phyloP scores from a whole-genome alignment of 2,329 filamentous ascomycete genomes.

The Exophiala sp. region DNA sequence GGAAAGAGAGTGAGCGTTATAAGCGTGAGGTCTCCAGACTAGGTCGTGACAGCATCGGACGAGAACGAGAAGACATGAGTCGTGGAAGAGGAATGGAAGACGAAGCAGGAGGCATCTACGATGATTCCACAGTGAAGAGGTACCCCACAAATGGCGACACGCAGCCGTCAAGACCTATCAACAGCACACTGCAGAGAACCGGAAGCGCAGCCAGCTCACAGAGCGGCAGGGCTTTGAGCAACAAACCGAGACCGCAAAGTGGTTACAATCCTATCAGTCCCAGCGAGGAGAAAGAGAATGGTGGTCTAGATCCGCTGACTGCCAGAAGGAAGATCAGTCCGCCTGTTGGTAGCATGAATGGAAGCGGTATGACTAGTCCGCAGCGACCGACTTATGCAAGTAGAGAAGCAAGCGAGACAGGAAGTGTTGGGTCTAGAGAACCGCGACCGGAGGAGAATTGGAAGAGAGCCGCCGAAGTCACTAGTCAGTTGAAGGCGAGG shows the following conservation, averaged over 20 bases:
- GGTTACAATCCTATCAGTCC: constrained; percentile 47
- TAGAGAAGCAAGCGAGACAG: constrained; percentile 30
- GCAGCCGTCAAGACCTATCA: constrained; percentile 18
- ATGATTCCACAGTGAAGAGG: constrained; percentile 31
- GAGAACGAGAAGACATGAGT: constrained; percentile 27
- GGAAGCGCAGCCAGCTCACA: constrained; percentile 25
- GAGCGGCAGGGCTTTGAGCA: constrained; percentile 9
- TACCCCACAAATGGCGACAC: constrained; percentile 26
- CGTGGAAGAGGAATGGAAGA: constrained; percentile 34
- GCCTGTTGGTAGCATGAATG: constrained; percentile 35
- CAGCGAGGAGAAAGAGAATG: constrained; percentile 72
- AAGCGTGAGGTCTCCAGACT: constrained; percentile 73
- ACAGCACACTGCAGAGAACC: constrained; percentile 24
- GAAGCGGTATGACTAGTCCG: constrained; percentile 34
- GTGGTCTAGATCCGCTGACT: constrained; percentile 37
- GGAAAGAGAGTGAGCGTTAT: constrained; percentile 84
- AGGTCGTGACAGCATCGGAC: constrained; percentile 41
- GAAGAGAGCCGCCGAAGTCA: constrained; percentile 95
- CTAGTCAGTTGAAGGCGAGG: constrained; percentile 91
- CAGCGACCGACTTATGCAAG: constrained; percentile 29
- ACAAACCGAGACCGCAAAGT: constrained; percentile 37
- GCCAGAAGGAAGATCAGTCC: constrained; percentile 45
- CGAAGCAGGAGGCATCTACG: constrained; percentile 48
- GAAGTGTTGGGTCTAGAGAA: constrained; percentile 31
- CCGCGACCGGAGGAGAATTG: constrained; percentile 78